phyloP scores from a whole-genome alignment of 805 yeast genomes.

The Metschnikowia borealis region DNA sequence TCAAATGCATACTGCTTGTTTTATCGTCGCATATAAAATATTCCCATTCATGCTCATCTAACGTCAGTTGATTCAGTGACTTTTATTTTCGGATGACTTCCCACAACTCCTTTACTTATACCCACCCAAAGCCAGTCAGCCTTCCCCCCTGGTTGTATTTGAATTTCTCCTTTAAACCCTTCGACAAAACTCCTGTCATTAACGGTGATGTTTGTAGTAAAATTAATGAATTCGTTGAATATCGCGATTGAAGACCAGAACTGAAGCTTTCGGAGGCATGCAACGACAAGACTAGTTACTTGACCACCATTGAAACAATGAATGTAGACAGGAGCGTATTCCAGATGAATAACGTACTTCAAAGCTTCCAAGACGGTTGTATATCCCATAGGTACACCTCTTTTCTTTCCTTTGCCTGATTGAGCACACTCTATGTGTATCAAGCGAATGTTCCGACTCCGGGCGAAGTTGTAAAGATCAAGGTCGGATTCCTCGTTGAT shows the following conservation, averaged over 20 bases:
- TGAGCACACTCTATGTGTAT: slow-evolving; percentile 66
- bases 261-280: slow-evolving; percentile 77
- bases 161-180: slow-evolving; percentile 63
- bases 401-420: slow-evolving; percentile 73
- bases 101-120: slow-evolving; percentile 53
- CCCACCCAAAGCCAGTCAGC: slow-evolving; percentile 69
- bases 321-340: slow-evolving; percentile 66
- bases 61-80: slow-evolving; percentile 20
- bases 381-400: slow-evolving; percentile 77
- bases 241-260: slow-evolving; percentile 90
- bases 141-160: slow-evolving; percentile 40
- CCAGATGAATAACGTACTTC: slow-evolving; percentile 55
- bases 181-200: slow-evolving; percentile 85
- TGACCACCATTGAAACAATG: slow-evolving; percentile 92
- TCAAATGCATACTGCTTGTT: slow-evolving; percentile 81
- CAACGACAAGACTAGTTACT: slow-evolving; percentile 76
- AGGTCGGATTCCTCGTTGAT: slow-evolving; percentile 53
- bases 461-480: slow-evolving; percentile 49
- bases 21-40: slow-evolving; percentile 46
- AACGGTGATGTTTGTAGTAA: slow-evolving; percentile 70
- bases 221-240: slow-evolving; percentile 76
- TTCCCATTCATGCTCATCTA: neutral
- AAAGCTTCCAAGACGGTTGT: slow-evolving; percentile 57
- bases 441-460: slow-evolving; percentile 49
- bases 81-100: slow-evolving; percentile 50